Conservation (phyloP, 768 basidiomycete genomes). For the Hemileccinum rubropunctum region DNA sequence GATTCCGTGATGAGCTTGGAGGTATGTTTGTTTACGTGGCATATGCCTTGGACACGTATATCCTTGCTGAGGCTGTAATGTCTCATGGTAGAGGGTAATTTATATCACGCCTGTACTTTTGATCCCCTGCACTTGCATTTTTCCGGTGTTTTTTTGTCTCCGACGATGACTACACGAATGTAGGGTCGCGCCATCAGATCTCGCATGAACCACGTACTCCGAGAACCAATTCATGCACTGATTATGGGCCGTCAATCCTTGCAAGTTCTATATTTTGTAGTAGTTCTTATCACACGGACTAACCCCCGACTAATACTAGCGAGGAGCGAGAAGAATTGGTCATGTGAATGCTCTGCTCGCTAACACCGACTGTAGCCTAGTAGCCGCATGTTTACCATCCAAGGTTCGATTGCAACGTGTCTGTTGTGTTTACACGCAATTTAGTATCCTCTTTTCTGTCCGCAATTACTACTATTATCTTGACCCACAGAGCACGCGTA, state of each 20-base stretch:
- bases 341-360: background rate
- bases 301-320: too few species aligned
- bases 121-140: background rate
- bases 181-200: background rate
- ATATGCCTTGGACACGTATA: constrained; percentile 1
- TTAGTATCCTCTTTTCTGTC: constrained; percentile 2
- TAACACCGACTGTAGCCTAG: constrained; percentile 2
- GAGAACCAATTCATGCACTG: too few species aligned
- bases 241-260: too few species aligned
- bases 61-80: background rate
- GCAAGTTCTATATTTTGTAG: background rate
- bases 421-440: constrained; percentile 9
- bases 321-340: background rate
- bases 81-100: constrained; percentile 9
- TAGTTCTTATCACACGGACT: background rate
- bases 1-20: constrained; percentile 14
- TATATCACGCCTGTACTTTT: constrained; percentile 18
- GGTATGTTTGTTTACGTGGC: constrained; percentile 16
- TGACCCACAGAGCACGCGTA: constrained; percentile 22
- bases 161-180: background rate
- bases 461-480: constrained; percentile 5
- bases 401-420: constrained; percentile 26
- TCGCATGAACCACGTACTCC: too few species aligned
- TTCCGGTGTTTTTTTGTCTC: background rate
- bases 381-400: constrained; percentile 12